Evolutionary conservation across 2,329 filamentous ascomycete genomes (phyloP), one percentile per base, ranked within the genome.

Genomic region (Coniosporium tulheliwenetii): DNA sequence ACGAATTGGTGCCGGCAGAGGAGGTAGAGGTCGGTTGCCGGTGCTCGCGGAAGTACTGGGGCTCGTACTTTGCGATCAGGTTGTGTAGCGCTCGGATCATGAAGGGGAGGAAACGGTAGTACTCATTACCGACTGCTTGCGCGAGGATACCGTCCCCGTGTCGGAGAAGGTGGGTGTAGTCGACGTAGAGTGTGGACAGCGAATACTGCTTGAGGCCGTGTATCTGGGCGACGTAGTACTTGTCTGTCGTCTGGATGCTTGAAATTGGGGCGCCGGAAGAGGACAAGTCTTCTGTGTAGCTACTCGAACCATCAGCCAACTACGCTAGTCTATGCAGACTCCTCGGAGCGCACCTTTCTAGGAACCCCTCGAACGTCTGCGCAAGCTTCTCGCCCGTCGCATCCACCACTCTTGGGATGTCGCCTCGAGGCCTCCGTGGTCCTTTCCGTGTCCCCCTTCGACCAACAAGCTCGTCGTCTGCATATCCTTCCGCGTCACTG

Each of bases 101-200:
- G 59, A 91, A 98, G 2, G 91, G 91, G 16, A 93, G 71, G 58
- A 94, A 94, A 49, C 91, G 84, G 61, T 95, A 96, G 67, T 95
- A 96, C 55, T 93, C 82, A 51, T 78, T 79, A 48, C 86, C 81
- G 46, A 96, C 81, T 39, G 85, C 89, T 45, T 85, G 79, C 35
- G 89, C 85, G 40, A 98, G 67, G 43, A 82, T 79, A 40, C 82
- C 84, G 49, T 87, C 81, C 52, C 82, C 78, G 59, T 79, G 81
- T 31, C 77, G 72, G 42, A 78, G 73, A 29, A 98, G 67, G 59
- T 98, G 91, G 48, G 79, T 84, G 62, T 79, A 91, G 63, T 93
- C 85, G 53, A 93, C 75, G 57, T 91, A 93, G 43, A 91, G 76
- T 5, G 84, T 91, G 1, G 84, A 89, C n/a, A 89, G 71, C 47